Base-by-base conservation (phyloP, 805 yeast species). In the Metschnikowia koreensis region DNA sequence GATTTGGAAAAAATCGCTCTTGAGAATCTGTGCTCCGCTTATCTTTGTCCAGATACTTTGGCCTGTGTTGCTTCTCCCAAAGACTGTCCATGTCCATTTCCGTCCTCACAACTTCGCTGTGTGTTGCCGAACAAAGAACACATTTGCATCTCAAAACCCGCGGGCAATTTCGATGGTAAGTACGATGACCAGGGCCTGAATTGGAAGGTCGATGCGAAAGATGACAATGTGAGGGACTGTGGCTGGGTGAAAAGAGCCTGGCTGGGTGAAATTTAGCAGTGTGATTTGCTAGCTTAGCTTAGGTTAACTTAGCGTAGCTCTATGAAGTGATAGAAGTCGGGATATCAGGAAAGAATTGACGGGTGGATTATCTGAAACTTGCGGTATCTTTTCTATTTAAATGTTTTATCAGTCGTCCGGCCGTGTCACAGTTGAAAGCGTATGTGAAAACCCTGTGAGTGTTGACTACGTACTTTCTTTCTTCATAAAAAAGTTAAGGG, bases 61-160 rank as follows among this genome's bases (percentile, higher is more conserved):
- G 75, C 75, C 9, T 94, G 99, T 71, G 99, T 89, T 0, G 75
- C 77, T 1, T 61, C 68, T 1, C 82, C 89, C 0, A 59, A 76
- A 7, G 87, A 85, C 47, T 94, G 99, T 66, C 97, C 97, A 1
- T 94, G 99, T 66, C 90, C 89, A 2, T 93, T 82, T 64, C 94
- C 97, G 1, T 81, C 83, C 52, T 84, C 96, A 1, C 97, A 93
- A 65, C 62, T 88, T 54, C 87, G 89, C 62, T 94, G 99, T 67
- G 65, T 79, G 1, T 71, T 89, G 39, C 96, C 97, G 0, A 84
- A 81, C 56, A 77, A 82, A 16, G 80, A 80, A 50, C 86, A 74
- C 63, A 76, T 92, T 13, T 94, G 99, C 67, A 86, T 94, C 40
- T 87, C 97, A 17, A 87, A 86, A 59, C 93, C 96, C 1, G 83